Percentiles rank a stretch among this genome's conserved stretches.
These are phyloP conservation scores for Pichia sp. DNA, from an alignment of 1,139 yeast species.

Conservation along the genomic window DNA sequence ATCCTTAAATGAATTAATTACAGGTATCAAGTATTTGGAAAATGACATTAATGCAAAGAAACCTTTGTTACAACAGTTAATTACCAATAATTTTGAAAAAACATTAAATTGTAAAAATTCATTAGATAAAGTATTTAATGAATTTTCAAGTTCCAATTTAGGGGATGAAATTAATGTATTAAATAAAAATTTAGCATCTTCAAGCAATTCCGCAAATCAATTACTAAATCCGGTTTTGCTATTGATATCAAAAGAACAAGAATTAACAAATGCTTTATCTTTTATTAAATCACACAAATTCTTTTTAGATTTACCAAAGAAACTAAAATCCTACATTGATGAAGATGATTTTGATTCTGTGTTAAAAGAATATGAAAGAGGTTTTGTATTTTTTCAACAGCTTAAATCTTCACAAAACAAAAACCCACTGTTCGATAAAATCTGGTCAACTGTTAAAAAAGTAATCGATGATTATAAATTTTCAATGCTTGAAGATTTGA, in stretches of 20 bases:
- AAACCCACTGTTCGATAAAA: constrained; percentile 36
- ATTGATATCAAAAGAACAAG: constrained; percentile 52
- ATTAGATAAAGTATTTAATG: constrained; percentile 51
- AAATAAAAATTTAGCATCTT: constrained; percentile 20
- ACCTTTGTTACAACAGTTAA: constrained; percentile 56
- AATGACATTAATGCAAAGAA: constrained; percentile 57
- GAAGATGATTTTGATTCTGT: constrained; percentile 65
- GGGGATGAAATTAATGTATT: constrained; percentile 17
- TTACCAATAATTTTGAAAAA: constrained; percentile 66
- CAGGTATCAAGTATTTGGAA: constrained; percentile 55
- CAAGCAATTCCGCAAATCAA: constrained; percentile 52
- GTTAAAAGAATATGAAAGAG: constrained; percentile 62
- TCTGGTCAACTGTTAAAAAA: constrained; percentile 63
- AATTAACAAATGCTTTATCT: constrained; percentile 53
- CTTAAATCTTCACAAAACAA: constrained; percentile 16
- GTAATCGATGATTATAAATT: constrained; percentile 61
- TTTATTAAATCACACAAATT: constrained; percentile 57
- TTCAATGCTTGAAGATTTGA: constrained; percentile 55
- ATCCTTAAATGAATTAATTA: constrained; percentile 54
- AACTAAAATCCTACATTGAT: constrained; percentile 46
- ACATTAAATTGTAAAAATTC: constrained; percentile 73
- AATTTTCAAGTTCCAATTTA: constrained; percentile 34
- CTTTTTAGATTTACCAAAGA: constrained; percentile 68
- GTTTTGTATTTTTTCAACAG: constrained; percentile 33
- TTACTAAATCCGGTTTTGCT: constrained; percentile 73